These are phyloP conservation scores for Xylaria sp. DNA, from an alignment of 2,329 filamentous ascomycete genomes.

Conservation along the genomic window DNA sequence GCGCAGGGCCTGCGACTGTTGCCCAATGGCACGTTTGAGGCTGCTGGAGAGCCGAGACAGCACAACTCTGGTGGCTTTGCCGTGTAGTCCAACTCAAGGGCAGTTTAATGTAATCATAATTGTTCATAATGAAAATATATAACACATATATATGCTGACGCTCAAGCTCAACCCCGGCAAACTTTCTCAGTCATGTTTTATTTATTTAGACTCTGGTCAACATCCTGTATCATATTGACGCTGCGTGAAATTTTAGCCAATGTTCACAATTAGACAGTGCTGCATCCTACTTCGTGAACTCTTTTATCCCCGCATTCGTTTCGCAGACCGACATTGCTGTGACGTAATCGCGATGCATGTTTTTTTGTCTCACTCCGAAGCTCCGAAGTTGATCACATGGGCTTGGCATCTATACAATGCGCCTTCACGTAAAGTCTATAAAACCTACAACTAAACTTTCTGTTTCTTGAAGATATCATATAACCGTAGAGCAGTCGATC, in stretches of 20 bases:
- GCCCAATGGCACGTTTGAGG: conserved; percentile 76
- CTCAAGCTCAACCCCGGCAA: not conserved
- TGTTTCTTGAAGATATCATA: not conserved
- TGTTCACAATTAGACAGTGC: not conserved
- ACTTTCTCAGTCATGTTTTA: not conserved
- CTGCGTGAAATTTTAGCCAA: not conserved
- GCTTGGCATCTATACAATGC: not conserved
- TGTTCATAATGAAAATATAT: conserved; percentile 9
- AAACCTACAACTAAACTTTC: too few relatives aligned
- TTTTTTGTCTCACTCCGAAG: conserved; percentile 7
- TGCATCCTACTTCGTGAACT: not conserved
- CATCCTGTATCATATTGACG: not conserved
- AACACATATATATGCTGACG: not conserved
- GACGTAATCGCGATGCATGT: conserved; percentile 30
- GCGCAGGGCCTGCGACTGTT: conserved; percentile 77
- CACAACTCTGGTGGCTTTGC: conserved; percentile 74
- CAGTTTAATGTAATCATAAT: conserved; percentile 24
- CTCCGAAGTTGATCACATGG: conserved; percentile 6
- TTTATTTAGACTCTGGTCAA: not conserved
- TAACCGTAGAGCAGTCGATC: not conserved
- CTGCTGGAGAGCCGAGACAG: conserved; percentile 85
- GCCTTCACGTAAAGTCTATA: not conserved
- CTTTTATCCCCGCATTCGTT: conserved; percentile 20
- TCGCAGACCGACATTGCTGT: not conserved
- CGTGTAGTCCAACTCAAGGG: conserved; percentile 49